These are phyloP conservation scores for Apiospora arundinis DNA, from an alignment of 2,329 filamentous ascomycete species.

Conservation along the genomic window DNA sequence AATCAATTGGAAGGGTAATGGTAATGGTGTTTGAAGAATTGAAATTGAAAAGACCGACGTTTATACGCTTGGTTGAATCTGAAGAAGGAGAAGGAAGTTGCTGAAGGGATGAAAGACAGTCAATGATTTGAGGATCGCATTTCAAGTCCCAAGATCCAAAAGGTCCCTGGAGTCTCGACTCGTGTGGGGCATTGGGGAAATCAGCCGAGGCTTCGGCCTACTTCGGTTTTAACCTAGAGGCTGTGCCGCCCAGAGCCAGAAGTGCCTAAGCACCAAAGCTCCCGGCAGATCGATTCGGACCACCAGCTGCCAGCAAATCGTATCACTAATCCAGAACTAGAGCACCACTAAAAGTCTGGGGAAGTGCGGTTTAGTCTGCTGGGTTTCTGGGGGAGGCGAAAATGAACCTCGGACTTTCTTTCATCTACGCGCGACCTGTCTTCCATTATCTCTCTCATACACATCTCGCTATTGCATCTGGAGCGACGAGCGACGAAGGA, in stretches of 20 bases:
- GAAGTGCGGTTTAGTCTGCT: not conserved
- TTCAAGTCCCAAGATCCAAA: not conserved
- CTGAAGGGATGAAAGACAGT: not conserved
- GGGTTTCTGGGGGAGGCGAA: not conserved
- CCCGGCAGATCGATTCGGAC: not conserved
- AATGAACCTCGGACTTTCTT: not conserved
- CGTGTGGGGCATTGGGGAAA: conserved; percentile 9
- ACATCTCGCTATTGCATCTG: not conserved
- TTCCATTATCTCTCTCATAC: not conserved
- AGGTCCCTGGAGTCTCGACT: not conserved
- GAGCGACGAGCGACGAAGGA: not conserved
- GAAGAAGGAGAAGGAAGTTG: not conserved
- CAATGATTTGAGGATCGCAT: not conserved
- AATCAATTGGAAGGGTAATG: not conserved
- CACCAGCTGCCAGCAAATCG: not conserved
- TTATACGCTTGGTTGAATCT: too few species aligned
- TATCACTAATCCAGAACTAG: conserved; percentile 1
- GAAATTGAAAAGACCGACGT: not conserved
- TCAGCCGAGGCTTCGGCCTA: conserved; percentile 12
- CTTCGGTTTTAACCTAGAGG: conserved; percentile 5
- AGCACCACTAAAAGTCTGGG: conserved; percentile 2
- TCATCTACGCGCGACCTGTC: not conserved
- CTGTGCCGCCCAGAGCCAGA: too few species aligned
- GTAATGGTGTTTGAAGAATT: not conserved
- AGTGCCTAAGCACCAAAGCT: not conserved